Base-by-base conservation (phyloP, 2,329 filamentous ascomycete species). In the Fusarium keratoplasticum region DNA sequence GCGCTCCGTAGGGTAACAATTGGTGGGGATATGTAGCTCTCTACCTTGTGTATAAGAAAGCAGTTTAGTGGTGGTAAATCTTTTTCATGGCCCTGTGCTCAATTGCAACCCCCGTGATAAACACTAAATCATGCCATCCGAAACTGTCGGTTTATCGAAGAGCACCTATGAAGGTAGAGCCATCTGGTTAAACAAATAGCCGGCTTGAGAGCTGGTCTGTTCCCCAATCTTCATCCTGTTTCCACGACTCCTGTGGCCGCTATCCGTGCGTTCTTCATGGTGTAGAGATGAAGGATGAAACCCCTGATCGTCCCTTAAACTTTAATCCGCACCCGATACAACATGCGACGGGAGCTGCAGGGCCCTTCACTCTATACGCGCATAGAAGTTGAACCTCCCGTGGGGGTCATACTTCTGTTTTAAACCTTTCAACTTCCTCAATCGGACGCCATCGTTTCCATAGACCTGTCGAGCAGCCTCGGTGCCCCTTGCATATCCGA, bases 401-500 rank as follows among this genome's bases (percentile, higher is more conserved):
- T 81, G 63, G 3, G 85, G 87, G 67, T 89, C 88, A 68, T 87
- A 88, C 72, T 84, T 83, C 29, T 77, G 71, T 83, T 89, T 89
- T 76, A 89, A 72, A 7, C 70, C 73, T 68, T 76, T 79, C 74
- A 90, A 79, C 62, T 82, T 84, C 61, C 84, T 76, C 70, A 86
- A 80, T 16, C 88, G 82, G 86, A 87, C 89, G 35, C 73, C 61
- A 58, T 88, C 88, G 60, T 80, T 80, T 11, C 88, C 88, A 73
- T 90, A 90, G 80, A 84, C 81, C 2, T 80, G 77, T 55, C 78
- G 64, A 1, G 79, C 73, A 4, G 77, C 76, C 79, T 89, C 87
- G 10, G 85, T 80, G 2, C 87, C 87, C 61, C 83, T 83, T 0
- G 87, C 87, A 72, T 89, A 89, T 77, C 89, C 89, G 57, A 88